Evolutionary conservation across 225 moss, liverwort and hornwort genomes (phyloP).

Genomic region (Bryoerythrophyllum caledonicum): DNA sequence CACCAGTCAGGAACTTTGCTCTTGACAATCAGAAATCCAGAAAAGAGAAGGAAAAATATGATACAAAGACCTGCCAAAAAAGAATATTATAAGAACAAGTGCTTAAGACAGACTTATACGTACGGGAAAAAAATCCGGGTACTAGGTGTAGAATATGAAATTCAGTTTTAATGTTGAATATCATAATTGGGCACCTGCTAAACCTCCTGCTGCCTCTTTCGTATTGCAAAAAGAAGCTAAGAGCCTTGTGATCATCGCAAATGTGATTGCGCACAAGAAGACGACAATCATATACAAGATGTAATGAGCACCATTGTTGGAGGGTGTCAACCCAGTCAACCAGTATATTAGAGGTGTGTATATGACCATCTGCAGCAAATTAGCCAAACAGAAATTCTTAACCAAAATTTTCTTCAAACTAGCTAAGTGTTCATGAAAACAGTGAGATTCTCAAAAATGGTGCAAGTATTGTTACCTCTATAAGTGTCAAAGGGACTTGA

Average conservation of each 20-base stretch:
- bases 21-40: slow-evolving; percentile 77
- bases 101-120: not conserved
- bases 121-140: not conserved
- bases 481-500: slow-evolving; percentile 67
- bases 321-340: slow-evolving; percentile 75
- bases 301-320: slow-evolving; percentile 68
- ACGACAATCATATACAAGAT: slow-evolving; percentile 58
- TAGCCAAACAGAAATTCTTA: not conserved
- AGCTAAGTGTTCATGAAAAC: not conserved
- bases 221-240: slow-evolving; percentile 66
- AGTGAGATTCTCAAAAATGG: not conserved
- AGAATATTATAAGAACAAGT: slow-evolving; percentile 18
- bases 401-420: not conserved
- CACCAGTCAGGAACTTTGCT: slow-evolving; percentile 90
- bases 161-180: no score
- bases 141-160: not conserved
- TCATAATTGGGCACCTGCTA: slow-evolving; percentile 52
- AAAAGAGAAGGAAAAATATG: slow-evolving; percentile 80
- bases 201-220: slow-evolving; percentile 77
- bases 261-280: slow-evolving; percentile 58
- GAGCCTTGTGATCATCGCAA: slow-evolving; percentile 66
- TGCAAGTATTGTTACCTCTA: slow-evolving; percentile 55
- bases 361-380: slow-evolving; percentile 62
- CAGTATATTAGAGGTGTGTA: slow-evolving; percentile 79
- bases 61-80: slow-evolving; percentile 61